Evolutionary conservation across 2,329 filamentous ascomycete species (phyloP), one percentile per base, ranked within the genome.

Genomic region (Camptophora hylomeconis): DNA sequence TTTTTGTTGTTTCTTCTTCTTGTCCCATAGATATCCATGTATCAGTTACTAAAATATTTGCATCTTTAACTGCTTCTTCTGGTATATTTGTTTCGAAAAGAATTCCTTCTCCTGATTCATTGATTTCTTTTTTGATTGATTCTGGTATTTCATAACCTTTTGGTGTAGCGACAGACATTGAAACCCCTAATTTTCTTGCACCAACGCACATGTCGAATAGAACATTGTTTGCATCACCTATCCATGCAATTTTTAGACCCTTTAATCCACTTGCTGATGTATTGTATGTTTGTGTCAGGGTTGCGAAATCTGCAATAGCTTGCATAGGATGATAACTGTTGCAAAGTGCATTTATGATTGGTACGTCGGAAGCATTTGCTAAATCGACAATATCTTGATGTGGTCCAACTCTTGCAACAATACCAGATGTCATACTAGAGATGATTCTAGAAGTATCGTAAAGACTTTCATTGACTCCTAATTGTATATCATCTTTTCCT

Each of bases 11-110:
- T 56, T 98, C 89, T 32, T 72, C 72, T 56, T 98, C 89, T 57
- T 95, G 87, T 25, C 89, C 89, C 89, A 98, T 98, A 2, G 83
- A 92, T 17, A 98, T 72, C 89, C 89, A 98, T 1, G 89, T 98
- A 49, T 98, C 89, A 1, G 89, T 98, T 13, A 95, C 84, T 33
- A 98, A 63, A 30, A 95, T 69, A 51, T 98, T 79, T 3, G 89
- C 87, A 40, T 76, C 63, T 60, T 80, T 80, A 49, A 94, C 74
- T 2, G 67, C 89, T 47, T 92, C 81, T 51, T 89, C 81, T 0
- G 87, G 89, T 1, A 79, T 61, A 13, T 67, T 78, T 1, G 82
- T 92, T 56, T 92, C 79, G 4, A 58, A 60, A 18, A 94, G 64
- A 43, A 67, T 74, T 4, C 67, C 65, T 10, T 64, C 47, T 7